phyloP scores from a whole-genome alignment of 1,284 basidiomycete species.

The Malassezia caprae region DNA sequence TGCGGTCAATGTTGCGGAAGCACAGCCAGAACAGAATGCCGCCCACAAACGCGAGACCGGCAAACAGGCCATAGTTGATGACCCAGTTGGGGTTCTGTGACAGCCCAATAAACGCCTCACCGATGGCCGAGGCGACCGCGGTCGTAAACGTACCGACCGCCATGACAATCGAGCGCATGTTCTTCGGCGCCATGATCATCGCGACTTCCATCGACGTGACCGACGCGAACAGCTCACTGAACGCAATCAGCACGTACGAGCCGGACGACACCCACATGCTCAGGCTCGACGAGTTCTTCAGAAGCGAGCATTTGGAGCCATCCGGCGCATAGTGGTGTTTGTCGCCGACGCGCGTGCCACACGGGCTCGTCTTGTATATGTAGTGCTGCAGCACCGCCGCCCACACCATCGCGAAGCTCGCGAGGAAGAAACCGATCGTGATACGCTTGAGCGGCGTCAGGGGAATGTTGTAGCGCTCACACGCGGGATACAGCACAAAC shows the following conservation, averaged over 20 bases:
- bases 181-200: conserved; percentile 58
- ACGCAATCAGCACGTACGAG: conserved; percentile 50
- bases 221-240: conserved; percentile 64
- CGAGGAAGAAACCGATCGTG: conserved; percentile 59
- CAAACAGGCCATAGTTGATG: conserved; percentile 55
- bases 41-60: conserved; percentile 52
- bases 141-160: conserved; percentile 57
- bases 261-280: conserved; percentile 51
- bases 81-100: conserved; percentile 53
- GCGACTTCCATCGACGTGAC: conserved; percentile 73
- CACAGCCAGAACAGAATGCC: conserved; percentile 56
- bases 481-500: conserved; percentile 60
- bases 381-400: conserved; percentile 57
- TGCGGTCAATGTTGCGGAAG: conserved; percentile 10
- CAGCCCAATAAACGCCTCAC: conserved; percentile 55
- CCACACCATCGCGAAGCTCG: conserved; percentile 55
- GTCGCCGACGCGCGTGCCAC: conserved; percentile 50
- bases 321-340: conserved; percentile 28
- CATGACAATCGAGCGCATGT: conserved; percentile 50
- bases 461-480: conserved; percentile 59
- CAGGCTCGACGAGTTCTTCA: conserved; percentile 23
- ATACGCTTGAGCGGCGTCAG: conserved; percentile 58
- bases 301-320: conserved; percentile 13
- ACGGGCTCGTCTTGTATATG: conserved; percentile 55
- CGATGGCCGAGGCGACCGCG: conserved; percentile 54